Base-by-base conservation (phyloP, 768 basidiomycete genomes). In the Lactarius evosmus region DNA sequence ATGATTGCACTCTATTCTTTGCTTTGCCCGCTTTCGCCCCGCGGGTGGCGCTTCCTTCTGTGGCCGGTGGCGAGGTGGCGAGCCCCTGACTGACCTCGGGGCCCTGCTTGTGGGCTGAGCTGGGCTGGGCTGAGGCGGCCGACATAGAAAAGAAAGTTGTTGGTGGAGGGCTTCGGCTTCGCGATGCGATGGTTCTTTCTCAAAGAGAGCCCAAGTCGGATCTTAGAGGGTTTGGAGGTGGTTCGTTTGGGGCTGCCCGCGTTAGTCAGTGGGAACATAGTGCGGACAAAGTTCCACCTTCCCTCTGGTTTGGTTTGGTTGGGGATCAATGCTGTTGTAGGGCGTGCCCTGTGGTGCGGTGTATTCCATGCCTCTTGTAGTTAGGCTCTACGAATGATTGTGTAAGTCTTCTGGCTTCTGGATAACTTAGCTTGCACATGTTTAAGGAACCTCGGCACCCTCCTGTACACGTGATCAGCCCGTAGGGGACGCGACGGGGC, bases 171-270 rank as follows among this genome's bases (percentile, higher is more conserved):
- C n/a, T n/a, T n/a, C n/a, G 16, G 38, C 16, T 17, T 40, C 38
- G 38, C 16, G 38, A 40, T 40, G 38, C 1, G 38, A n/a, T n/a
- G n/a, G n/a, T n/a, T n/a, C n/a, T n/a, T 41, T 34, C 34, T 34
- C 12, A 12, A 1, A 33, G 9, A 33, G 33, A 33, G 6, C 40
- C 14, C n/a, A 49, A 22, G 22, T 40, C 62, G 56, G 41, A 54
- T 34, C 40, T 58, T 55, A 33, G 14, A 17, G 16, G 33, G 32
- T 3, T 50, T 8, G n/a, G n/a, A n/a, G n/a, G n/a, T 49, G 41
- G 29, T 30, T 25, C 50, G 5, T 19, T 34, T 32, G 60, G 52
- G 27, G 41, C 57, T n/a, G n/a, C n/a, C 40, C 40, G 62, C 57
- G 57, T 56, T 53, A 46, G 50, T 44, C 58, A 53, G 56, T 25